A percentile compares a stretch with the other conserved stretches of the same genome.
These are phyloP conservation scores for Penicillium hesseltinei DNA, from an alignment of 2,329 filamentous ascomycete genomes.

Conservation along the genomic window DNA sequence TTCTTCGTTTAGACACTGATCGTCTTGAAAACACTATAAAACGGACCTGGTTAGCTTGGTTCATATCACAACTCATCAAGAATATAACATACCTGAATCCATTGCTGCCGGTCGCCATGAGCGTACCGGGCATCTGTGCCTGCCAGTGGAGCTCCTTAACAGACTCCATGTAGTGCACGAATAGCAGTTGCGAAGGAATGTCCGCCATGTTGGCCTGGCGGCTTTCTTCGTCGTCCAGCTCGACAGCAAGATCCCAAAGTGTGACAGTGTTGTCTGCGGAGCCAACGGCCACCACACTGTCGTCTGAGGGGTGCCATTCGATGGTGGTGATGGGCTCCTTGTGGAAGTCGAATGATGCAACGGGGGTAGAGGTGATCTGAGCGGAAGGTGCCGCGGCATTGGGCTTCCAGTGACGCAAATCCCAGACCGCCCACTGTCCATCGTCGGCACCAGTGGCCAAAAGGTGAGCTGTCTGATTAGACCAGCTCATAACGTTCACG, in stretches of 20 bases:
- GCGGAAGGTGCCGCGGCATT: constrained; percentile 48
- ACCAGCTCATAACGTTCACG: constrained; percentile 97
- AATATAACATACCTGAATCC: constrained; percentile 63
- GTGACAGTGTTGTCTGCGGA: constrained; percentile 93
- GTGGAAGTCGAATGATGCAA: constrained; percentile 94
- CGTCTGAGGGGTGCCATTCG: constrained; percentile 96
- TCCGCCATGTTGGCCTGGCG: constrained; percentile 83
- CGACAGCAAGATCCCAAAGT: constrained; percentile 93
- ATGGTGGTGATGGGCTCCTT: constrained; percentile 94
- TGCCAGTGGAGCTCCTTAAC: constrained; percentile 98
- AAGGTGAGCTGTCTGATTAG: constrained; percentile 79
- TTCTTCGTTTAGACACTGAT: constrained; percentile 65
- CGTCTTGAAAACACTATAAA: constrained; percentile 69
- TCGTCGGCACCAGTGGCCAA: constrained; percentile 92
- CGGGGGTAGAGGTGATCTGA: constrained; percentile 65
- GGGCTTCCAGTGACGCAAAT: constrained; percentile 90
- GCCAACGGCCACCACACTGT: constrained; percentile 90
- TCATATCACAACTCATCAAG: neutral
- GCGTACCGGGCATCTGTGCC: constrained; percentile 83
- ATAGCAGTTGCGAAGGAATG: constrained; percentile 89
- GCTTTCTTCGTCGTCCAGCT: constrained; percentile 95
- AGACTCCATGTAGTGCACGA: constrained; percentile 93
- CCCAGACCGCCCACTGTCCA: constrained; percentile 94
- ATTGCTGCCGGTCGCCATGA: constrained; percentile 86
- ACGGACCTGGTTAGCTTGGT: constrained; percentile 18